phyloP scores from a whole-genome alignment of 1,139 yeast genomes.

The Debaryomyces robertsiae region DNA sequence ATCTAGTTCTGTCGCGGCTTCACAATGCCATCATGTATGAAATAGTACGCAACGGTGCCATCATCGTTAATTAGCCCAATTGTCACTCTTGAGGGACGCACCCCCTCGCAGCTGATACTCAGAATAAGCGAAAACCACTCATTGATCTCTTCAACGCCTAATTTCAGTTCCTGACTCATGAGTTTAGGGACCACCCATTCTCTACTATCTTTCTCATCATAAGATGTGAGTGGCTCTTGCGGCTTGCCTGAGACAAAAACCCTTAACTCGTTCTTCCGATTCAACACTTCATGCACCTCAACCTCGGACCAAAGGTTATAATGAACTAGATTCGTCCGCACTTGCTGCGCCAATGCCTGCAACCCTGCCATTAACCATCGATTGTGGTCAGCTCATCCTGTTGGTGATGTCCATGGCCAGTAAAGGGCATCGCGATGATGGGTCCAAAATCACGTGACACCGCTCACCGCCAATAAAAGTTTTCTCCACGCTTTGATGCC shows the following conservation, averaged over 20 bases:
- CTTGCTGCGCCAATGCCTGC: constrained; percentile 22
- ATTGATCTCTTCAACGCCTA: constrained; percentile 29
- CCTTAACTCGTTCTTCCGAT: neutral
- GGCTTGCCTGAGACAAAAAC: constrained; percentile 33
- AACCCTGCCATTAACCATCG: neutral
- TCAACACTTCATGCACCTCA: constrained; percentile 18
- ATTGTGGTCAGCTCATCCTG: too few species aligned
- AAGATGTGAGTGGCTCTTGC: constrained; percentile 28
- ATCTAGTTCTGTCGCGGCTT: constrained; percentile 57
- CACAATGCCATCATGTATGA: constrained; percentile 61
- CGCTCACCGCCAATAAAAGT: too few species aligned
- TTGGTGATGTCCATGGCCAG: neutral
- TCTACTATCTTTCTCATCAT: constrained; percentile 22
- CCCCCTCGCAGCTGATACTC: constrained; percentile 3
- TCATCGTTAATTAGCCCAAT: constrained; percentile 63
- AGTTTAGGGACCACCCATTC: constrained; percentile 43
- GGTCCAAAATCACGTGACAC: neutral
- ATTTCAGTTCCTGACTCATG: constrained; percentile 17
- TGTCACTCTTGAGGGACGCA: constrained; percentile 44
- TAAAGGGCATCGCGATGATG: neutral
- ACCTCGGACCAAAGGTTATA: constrained; percentile 58
- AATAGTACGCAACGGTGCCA: constrained; percentile 69
- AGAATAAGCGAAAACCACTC: constrained; percentile 33
- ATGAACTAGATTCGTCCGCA: constrained; percentile 49
- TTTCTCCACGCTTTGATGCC: too few species aligned